Conservation (phyloP, 2,329 filamentous ascomycete species). For the Phialophora expanda region DNA sequence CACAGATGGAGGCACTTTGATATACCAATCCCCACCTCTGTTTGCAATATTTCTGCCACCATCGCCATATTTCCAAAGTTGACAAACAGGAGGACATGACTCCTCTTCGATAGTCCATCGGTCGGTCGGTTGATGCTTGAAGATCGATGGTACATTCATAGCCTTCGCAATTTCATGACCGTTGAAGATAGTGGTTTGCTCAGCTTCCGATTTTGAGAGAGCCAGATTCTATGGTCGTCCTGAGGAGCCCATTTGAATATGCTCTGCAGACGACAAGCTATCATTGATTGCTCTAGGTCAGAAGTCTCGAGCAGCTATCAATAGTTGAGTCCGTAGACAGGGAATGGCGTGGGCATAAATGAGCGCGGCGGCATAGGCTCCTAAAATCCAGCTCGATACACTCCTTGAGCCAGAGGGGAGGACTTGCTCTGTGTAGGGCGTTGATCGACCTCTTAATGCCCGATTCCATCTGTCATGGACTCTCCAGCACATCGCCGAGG, state of each 20-base stretch:
- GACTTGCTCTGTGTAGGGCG: not conserved
- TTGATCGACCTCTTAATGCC: not conserved
- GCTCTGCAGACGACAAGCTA: not conserved
- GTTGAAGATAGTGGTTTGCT: not conserved
- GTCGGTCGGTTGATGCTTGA: not conserved
- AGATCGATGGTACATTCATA: too few species aligned
- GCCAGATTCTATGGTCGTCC: not conserved
- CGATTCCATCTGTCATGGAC: not conserved
- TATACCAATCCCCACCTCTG: not conserved
- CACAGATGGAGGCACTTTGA: not conserved
- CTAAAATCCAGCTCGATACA: not conserved
- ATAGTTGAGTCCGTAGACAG: not conserved
- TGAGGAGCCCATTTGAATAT: not conserved
- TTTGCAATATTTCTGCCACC: not conserved
- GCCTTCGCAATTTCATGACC: not conserved
- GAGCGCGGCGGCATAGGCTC: not conserved
- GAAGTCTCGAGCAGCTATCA: not conserved
- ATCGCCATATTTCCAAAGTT: not conserved
- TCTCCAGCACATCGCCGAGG: not conserved
- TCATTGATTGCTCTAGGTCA: not conserved
- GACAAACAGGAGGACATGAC: not conserved
- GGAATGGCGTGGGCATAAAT: not conserved
- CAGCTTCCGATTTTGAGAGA: not conserved
- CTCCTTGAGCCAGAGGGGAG: not conserved
- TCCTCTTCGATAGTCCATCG: not conserved